Percentiles rank a stretch among this genome's conserved stretches.
phyloP scores from a whole-genome alignment of 2,329 filamentous ascomycete species.

The Diaporthe vexans region DNA sequence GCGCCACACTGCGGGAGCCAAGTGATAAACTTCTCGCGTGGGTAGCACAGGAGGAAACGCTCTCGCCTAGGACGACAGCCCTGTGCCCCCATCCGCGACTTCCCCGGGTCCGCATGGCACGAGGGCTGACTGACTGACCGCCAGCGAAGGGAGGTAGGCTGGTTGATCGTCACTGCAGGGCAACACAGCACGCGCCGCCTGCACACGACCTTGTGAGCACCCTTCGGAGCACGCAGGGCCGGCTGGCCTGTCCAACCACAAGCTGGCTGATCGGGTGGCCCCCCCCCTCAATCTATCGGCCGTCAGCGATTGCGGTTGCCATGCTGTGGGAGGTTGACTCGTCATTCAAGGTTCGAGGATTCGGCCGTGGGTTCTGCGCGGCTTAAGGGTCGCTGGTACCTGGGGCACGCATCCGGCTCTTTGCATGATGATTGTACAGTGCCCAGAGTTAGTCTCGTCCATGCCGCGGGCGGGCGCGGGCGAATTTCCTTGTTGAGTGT shows the following conservation, averaged over 20 bases:
- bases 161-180: conserved; percentile 27
- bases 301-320: neutral
- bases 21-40: conserved; percentile 6
- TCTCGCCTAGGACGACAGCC: conserved; percentile 7
- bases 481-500: neutral
- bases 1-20: conserved; percentile 17
- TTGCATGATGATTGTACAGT: conserved; percentile 20
- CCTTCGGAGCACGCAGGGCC: conserved; percentile 28
- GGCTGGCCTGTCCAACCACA: neutral
- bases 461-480: neutral
- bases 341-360: conserved; percentile 17
- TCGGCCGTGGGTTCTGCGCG: neutral
- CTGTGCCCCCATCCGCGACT: conserved; percentile 9
- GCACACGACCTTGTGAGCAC: conserved; percentile 10
- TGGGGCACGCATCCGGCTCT: neutral
- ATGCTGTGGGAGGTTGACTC: conserved; percentile 11
- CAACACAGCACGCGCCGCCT: neutral
- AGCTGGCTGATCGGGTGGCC: neutral
- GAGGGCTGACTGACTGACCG: conserved; percentile 6
- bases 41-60: conserved; percentile 14
- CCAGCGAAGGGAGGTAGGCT: conserved; percentile 1
- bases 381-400: neutral
- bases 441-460: neutral
- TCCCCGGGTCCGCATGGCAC: neutral
- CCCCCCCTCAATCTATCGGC: conserved; percentile 4